Evolutionary conservation across 768 basidiomycete species (phyloP).

Genomic region (Xerocomus spinulosus): DNA sequence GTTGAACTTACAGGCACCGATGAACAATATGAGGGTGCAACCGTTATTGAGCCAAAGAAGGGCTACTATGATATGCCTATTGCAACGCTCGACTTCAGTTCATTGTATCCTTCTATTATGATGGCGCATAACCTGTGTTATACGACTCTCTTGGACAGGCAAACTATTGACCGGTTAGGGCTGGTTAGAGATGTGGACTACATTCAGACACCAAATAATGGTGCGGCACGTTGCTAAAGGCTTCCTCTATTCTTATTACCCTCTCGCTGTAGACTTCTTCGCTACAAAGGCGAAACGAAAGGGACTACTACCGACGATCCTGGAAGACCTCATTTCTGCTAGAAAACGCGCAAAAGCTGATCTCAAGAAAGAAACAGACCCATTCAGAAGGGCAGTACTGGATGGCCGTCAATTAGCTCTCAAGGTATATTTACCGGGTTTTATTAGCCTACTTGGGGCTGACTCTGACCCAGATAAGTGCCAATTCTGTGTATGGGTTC

Average conservation of each 20-base stretch:
- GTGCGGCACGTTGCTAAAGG: slow-evolving; percentile 36
- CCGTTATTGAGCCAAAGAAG: slow-evolving; percentile 94
- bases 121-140: slow-evolving; percentile 99
- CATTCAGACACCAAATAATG: slow-evolving; percentile 92
- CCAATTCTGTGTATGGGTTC: slow-evolving; percentile 98
- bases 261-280: slow-evolving; percentile 67
- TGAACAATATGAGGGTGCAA: slow-evolving; percentile 98
- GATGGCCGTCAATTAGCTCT: slow-evolving; percentile 96
- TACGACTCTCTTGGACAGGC: slow-evolving; percentile 86
- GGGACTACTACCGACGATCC: slow-evolving; percentile 84
- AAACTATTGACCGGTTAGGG: slow-evolving; percentile 68
- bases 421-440: slow-evolving; percentile 51
- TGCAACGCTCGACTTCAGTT: slow-evolving; percentile 97
- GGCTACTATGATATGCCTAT: slow-evolving; percentile 97
- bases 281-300: slow-evolving; percentile 69
- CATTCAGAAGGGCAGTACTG: slow-evolving; percentile 93
- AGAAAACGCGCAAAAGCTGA: slow-evolving; percentile 95
- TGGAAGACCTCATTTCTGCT: slow-evolving; percentile 91
- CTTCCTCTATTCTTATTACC: neutral
- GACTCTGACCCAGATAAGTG: slow-evolving; percentile 71
- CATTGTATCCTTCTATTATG: slow-evolving; percentile 99
- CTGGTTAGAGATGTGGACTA: slow-evolving; percentile 87
- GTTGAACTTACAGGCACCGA: slow-evolving; percentile 60
- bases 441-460: neutral
- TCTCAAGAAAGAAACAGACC: slow-evolving; percentile 94